These are phyloP conservation scores for Setomelanomma holmii DNA, from an alignment of 2,329 filamentous ascomycete species.

Conservation along the genomic window DNA sequence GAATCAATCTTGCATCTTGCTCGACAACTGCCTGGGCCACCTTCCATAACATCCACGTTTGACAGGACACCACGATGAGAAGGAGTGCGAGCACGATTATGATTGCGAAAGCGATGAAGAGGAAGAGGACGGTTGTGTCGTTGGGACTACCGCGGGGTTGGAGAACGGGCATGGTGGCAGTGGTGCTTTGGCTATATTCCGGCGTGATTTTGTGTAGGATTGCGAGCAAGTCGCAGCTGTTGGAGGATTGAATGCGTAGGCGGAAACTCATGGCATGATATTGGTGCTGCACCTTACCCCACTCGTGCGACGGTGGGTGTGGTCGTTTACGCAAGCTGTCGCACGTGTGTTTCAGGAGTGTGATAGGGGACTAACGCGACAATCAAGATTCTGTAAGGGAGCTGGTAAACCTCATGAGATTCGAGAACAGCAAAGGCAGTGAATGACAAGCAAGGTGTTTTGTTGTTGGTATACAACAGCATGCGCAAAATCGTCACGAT, in stretches of 20 bases:
- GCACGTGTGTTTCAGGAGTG: conserved; percentile 16
- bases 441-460: no score
- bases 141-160: neutral
- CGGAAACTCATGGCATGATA: neutral
- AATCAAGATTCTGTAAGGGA: no score
- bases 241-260: neutral
- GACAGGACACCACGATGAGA: conserved; percentile 22
- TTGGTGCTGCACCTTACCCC: neutral
- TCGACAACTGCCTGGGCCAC: conserved; percentile 28
- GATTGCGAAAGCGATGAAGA: conserved; percentile 36
- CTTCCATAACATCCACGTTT: conserved; percentile 36
- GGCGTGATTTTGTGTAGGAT: neutral
- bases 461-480: no score
- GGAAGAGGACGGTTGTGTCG: conserved; percentile 28
- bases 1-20: conserved; percentile 16
- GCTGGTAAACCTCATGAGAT: no score
- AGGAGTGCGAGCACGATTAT: conserved; percentile 31
- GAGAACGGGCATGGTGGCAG: neutral
- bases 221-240: neutral
- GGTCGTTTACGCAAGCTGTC: conserved; percentile 11
- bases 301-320: neutral
- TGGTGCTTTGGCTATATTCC: conserved; percentile 5
- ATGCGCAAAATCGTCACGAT: no score
- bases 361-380: neutral
- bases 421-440: neutral